Base-by-base conservation (phyloP, 2,329 filamentous ascomycete genomes). In the Rutstroemia sp. region DNA sequence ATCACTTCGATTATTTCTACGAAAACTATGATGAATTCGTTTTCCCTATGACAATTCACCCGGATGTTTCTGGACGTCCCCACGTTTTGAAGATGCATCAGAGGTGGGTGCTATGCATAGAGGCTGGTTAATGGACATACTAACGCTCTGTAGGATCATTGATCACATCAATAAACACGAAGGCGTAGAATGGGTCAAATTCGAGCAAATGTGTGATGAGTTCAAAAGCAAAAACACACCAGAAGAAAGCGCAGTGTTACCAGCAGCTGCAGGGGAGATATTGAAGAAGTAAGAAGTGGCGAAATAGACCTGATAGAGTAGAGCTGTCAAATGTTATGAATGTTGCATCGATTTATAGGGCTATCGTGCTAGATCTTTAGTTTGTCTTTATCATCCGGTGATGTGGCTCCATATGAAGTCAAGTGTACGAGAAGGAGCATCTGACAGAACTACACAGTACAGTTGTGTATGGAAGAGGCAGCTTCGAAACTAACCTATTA, bases 41-140 rank as follows among this genome's bases (percentile, higher is more conserved):
- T 52, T 89, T 90, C 63, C 86, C 87, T 0, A 86, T 90, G 70
- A 90, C 87, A 0, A 85, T 89, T 38, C 87, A 90, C 68, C 87
- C 87, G 0, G 87, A 90, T 64, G 83, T 87, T 0, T 84, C 80
- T 3, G 87, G 87, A 0, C 76, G 85, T 17, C 87, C 87, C 0
- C 87, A 90, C 69, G 87, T 83, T 0, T 64, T 90, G 27, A 72
- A 88, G 6, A 88, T 89, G 86, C 84, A 89, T 61, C 84, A 89
- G 70, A 77, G 83, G 78, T 65, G 25, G 7, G 19, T 40, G 19
- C 34, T 14, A 36, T 16, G 58, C 49, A 74, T 76, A 89, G 85
- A 50, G 86, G 85, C 66, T 84, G 30, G 30, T 34, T 10, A 12
- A 12, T 34, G 30, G 30, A 34, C n/a, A 85, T 0, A 53, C 49